These are phyloP conservation scores for Kuraishia hungarica DNA, from an alignment of 805 yeast genomes.

Conservation along the genomic window DNA sequence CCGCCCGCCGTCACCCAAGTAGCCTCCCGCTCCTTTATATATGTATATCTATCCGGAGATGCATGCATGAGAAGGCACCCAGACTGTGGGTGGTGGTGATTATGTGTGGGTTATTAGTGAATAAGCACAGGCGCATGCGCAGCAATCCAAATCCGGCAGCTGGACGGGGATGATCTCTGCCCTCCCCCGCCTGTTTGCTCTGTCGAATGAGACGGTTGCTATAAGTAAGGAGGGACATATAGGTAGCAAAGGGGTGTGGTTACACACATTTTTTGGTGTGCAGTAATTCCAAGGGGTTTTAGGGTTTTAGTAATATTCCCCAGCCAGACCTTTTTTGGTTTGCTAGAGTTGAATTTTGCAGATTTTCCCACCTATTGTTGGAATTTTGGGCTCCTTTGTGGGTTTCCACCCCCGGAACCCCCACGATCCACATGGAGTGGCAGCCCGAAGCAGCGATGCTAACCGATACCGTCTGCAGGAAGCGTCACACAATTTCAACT, in stretches of 20 bases:
- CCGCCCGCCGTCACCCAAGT: neutral
- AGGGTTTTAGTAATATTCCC: neutral
- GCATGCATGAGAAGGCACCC: neutral
- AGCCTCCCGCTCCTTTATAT: constrained; percentile 1
- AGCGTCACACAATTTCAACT: neutral
- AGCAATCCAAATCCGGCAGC: neutral
- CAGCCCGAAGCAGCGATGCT: neutral
- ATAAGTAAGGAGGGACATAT: neutral
- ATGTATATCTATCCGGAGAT: constrained; percentile 1
- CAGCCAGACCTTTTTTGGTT: neutral
- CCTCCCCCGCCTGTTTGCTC: neutral
- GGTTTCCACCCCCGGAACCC: too few species aligned
- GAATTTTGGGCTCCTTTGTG: too few species aligned
- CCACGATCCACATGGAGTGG: neutral
- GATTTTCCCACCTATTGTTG: too few species aligned
- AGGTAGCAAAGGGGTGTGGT: too few species aligned
- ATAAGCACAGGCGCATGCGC: neutral
- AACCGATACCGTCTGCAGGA: neutral
- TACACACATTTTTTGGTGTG: too few species aligned
- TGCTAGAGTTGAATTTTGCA: too few species aligned
- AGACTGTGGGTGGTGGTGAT: constrained; percentile 3
- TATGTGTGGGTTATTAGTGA: neutral
- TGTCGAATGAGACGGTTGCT: neutral
- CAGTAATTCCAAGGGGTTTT: neutral
- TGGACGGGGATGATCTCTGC: neutral